Conservation (phyloP, 2,329 filamentous ascomycete species). For the Neonectria magnoliae region DNA sequence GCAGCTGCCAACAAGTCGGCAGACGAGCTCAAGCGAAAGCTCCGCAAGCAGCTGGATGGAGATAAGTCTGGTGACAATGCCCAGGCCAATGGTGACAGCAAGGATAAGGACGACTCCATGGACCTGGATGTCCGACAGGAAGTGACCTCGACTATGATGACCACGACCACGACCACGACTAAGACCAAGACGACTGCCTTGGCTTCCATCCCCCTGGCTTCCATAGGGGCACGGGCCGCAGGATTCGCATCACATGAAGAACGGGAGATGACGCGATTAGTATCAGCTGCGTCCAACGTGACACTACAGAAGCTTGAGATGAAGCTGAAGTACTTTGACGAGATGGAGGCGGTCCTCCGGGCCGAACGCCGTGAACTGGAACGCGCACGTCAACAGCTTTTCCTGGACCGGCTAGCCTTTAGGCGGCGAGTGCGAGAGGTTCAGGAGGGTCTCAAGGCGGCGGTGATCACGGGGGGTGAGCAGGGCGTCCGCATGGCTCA, state of each 20-base stretch:
- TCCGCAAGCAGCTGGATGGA: conserved; percentile 80
- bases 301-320: conserved; percentile 96
- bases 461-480: conserved; percentile 59
- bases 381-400: conserved; percentile 89
- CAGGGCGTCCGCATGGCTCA: conserved; percentile 60
- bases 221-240: conserved; percentile 85
- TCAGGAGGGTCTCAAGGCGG: conserved; percentile 77
- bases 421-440: conserved; percentile 86
- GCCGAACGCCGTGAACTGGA: conserved; percentile 94
- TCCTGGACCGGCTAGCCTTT: conserved; percentile 90
- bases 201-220: conserved; percentile 83
- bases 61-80: conserved; percentile 50
- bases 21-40: conserved; percentile 81
- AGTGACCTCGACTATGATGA: conserved; percentile 62
- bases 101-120: conserved; percentile 69
- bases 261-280: conserved; percentile 92
- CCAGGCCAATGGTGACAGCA: conserved; percentile 68
- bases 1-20: conserved; percentile 90
- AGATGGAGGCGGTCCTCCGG: conserved; percentile 92
- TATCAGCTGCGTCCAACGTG: conserved; percentile 91
- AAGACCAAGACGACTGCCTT: conserved; percentile 62
- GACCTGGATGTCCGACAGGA: conserved; percentile 68
- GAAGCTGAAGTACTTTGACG: conserved; percentile 94
- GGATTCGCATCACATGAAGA: conserved; percentile 96
- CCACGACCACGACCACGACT: conserved; percentile 62